Conservation (phyloP, 768 basidiomycete species). For the Kwoniella botswanensis region DNA sequence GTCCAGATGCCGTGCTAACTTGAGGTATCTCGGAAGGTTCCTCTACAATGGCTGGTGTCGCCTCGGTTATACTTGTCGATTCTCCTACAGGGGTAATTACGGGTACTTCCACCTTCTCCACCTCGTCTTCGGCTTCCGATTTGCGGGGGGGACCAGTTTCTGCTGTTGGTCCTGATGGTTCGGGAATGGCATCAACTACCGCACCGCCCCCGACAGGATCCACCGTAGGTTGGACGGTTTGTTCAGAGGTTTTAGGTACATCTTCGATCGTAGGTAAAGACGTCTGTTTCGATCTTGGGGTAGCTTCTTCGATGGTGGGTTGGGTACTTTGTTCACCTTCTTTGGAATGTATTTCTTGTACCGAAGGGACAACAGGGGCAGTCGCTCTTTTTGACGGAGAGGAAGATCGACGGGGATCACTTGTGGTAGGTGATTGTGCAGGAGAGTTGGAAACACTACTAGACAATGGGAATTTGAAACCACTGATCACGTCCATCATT, state of each 20-base stretch:
- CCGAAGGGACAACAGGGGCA: constrained; percentile 3
- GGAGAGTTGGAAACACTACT: constrained; percentile 21
- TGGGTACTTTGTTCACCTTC: background rate
- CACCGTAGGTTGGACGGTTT: background rate
- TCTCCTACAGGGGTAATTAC: background rate
- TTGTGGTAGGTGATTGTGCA: constrained; percentile 13
- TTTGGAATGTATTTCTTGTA: constrained; percentile 1
- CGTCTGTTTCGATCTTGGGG: background rate
- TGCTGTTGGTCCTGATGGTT: background rate
- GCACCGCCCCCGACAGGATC: constrained; percentile 1
- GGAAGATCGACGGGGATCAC: constrained; percentile 2
- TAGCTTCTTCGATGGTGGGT: background rate
- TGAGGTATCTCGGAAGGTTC: constrained; percentile 12
- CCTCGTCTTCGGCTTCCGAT: background rate
- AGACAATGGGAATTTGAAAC: constrained; percentile 55
- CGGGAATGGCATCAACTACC: constrained; percentile 1
- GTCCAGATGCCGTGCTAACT: background rate
- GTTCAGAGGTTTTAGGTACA: background rate
- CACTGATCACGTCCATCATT: constrained; percentile 12
- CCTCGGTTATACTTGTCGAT: background rate
- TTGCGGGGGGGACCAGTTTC: background rate
- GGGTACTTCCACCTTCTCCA: background rate
- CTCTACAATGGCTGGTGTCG: constrained; percentile 4
- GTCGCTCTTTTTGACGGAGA: constrained; percentile 13
- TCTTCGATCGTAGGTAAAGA: background rate